Conservation (phyloP, 176 grass and related monocot genomes). For the Calamus simplicifolius region DNA sequence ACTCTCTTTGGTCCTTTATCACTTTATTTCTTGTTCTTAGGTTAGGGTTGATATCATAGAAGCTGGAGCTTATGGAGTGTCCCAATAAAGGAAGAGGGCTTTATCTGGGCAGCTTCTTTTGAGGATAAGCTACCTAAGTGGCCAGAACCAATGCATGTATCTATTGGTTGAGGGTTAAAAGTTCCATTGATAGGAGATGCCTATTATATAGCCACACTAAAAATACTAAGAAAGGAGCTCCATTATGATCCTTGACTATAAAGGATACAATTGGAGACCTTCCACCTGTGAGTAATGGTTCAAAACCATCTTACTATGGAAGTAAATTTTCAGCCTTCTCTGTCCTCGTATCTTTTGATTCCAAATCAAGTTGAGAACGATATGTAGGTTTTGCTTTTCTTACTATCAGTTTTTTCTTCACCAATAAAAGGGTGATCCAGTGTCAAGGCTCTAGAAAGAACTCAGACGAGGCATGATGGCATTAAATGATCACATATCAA, state of each 20-base stretch:
- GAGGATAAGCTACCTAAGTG: conserved; percentile 86
- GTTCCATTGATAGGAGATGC: conserved; percentile 60
- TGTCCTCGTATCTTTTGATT: no score
- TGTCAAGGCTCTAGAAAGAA: conserved; percentile 89
- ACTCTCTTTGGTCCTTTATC: no score
- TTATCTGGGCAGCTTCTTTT: conserved; percentile 92
- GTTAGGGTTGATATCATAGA: conserved; percentile 94
- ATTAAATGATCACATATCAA: conserved; percentile 63
- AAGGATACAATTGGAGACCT: conserved; percentile 85
- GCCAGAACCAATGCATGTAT: conserved; percentile 93
- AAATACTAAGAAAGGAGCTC: conserved; percentile 77
- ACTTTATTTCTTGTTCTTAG: conserved; percentile 28
- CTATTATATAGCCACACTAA: conserved; percentile 55
- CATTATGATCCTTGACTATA: conserved; percentile 75
- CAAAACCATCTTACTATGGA: conserved; percentile 39
- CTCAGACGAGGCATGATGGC: conserved; percentile 31
- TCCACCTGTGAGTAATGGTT: conserved; percentile 68
- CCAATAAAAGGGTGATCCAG: conserved; percentile 66
- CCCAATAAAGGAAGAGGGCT: conserved; percentile 96
- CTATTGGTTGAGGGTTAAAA: conserved; percentile 72
- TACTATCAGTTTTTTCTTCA: conserved; percentile 4
- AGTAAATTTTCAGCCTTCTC: conserved; percentile 21
- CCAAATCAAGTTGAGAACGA: no score
- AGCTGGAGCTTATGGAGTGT: conserved; percentile 86
- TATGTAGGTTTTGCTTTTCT: background rate